These are phyloP conservation scores for Hysterium pulicare DNA, from an alignment of 2,329 filamentous ascomycete species.

Conservation along the genomic window DNA sequence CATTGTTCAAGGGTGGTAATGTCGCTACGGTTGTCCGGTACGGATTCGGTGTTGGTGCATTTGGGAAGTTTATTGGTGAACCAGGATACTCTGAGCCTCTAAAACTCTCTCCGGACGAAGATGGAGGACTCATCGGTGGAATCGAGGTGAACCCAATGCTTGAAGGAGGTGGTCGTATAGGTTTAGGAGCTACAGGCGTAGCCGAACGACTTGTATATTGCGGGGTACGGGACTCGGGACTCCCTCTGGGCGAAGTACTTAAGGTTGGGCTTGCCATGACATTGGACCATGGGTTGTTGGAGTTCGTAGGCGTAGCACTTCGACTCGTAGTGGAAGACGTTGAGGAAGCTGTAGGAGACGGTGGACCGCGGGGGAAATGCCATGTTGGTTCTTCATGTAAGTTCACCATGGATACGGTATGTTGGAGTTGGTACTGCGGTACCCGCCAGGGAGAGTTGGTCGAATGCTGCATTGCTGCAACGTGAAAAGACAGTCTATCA, in stretches of 20 bases:
- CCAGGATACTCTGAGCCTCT: constrained; percentile 26
- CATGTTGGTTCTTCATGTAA: constrained; percentile 37
- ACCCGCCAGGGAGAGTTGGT: constrained; percentile 34
- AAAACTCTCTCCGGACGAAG: constrained; percentile 26
- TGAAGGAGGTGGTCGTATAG: constrained; percentile 30
- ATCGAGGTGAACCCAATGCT: constrained; percentile 33
- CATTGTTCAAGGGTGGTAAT: constrained; percentile 31
- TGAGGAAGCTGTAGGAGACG: constrained; percentile 38
- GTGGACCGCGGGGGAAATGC: constrained; percentile 30
- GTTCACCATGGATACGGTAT: constrained; percentile 40
- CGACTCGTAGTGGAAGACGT: constrained; percentile 37
- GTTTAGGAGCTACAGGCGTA: constrained; percentile 36
- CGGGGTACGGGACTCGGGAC: constrained; percentile 32
- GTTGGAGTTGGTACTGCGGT: constrained; percentile 25
- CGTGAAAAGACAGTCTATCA: constrained; percentile 15
- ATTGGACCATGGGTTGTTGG: constrained; percentile 39
- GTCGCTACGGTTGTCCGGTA: constrained; percentile 26
- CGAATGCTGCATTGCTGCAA: constrained; percentile 33
- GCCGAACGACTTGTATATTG: constrained; percentile 38
- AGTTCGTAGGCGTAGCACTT: constrained; percentile 36
- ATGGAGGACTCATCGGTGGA: constrained; percentile 29
- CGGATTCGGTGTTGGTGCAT: constrained; percentile 35
- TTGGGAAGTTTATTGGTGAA: constrained; percentile 22
- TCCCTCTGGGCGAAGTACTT: constrained; percentile 31
- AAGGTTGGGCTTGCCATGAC: constrained; percentile 31